Base-by-base conservation (phyloP, 2,329 filamentous ascomycete genomes). In the Penicillium frequentans region DNA sequence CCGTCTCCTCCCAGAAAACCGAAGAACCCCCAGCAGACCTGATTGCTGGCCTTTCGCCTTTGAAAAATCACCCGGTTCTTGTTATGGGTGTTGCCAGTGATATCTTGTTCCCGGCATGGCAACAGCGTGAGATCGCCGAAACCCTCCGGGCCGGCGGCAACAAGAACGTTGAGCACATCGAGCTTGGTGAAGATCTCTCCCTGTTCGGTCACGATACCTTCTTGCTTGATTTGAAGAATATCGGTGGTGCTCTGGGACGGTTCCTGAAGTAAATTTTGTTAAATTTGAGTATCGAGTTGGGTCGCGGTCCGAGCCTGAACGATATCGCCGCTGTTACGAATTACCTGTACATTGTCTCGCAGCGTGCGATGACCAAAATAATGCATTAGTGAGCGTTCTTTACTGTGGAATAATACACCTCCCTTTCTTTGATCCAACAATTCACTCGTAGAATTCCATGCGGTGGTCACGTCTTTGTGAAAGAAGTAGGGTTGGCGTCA, bases 121-220 rank as follows among this genome's bases (percentile, higher is more conserved):
- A 99, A 78, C 95, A 99, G 79, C 86, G 90, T 52, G 95, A 99
- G 75, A 88, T 99, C 60, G 93, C 93, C 3, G 88, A 93, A 69
- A 89, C 93, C 3, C 79, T 99, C 62, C 85, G 86, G 58, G 82
- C 84, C 33, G 84, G 84, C 0, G 95, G 95, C 0, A 98, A 96
- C 69, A 82, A 85, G 59, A 86, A 84, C 31, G 93, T 99, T 0
- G 88, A 87, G 45, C 92, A 99, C 74, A 84, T 95, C 14, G 95
- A 99, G 78, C 79, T 99, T 49, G 95, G 93, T 33, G 91, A 98
- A 77, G 92, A 98, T 77, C 86, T 95, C 75, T 96, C 92, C 68
- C 77, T 96, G 67, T 99, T 99, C 72, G 95, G 95, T 0, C 95
- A 99, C 70, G 95, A 99, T 72, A 98, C 93, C 0, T 99, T 99